Evolutionary conservation across 371 early-diverging fungal species (phyloP), one percentile per base, ranked within the genome.

Genomic region (Lichtheimia ornata): DNA sequence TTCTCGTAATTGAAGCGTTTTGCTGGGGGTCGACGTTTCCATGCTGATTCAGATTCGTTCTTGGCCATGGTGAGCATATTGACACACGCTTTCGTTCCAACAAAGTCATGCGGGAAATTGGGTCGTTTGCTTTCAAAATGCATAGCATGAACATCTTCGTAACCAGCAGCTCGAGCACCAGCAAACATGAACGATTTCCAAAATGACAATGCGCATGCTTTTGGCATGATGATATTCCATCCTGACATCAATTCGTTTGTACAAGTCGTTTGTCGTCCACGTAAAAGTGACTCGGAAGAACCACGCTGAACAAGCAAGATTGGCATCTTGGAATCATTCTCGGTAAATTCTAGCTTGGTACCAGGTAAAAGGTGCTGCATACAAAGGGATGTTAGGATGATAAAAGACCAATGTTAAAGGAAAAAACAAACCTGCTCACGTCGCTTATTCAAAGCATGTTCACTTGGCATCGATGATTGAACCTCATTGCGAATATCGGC

Each of bases 131-230:
- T 72, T 66, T 88, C 86, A 54, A 83, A 86, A 35, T 84, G 79
- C 64, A 84, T 79, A n/a, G 76, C 73, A 24, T 74, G 69, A 1
- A 83, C 56, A 62, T 88, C 87, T 3, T 85, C 62, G 41, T 79
- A 66, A 9, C 85, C 95, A 28, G 86, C 90, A 1, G 86, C 88
- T 28, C 94, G 85, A 1, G 91, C 94, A 13, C 97, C 98, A 0
- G 94, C 94, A 82, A 92, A 97, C 7, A 89, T 75, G 11, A 97
- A 73, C 9, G 91, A 84, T 70, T 91, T 88, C 97, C 96, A 97
- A 61, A 97, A 88, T 0, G 88, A 70, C 74, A 89, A 86, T 1
- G 86, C 94, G 84, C 89, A 95, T 0, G 90, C 92, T n/a, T 75
- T 71, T 13, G 96, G 95, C 4, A 94, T 61, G 28, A 96, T 70